Base-by-base conservation (phyloP, 2,329 filamentous ascomycete genomes). In the Lasiodiplodia sp. region DNA sequence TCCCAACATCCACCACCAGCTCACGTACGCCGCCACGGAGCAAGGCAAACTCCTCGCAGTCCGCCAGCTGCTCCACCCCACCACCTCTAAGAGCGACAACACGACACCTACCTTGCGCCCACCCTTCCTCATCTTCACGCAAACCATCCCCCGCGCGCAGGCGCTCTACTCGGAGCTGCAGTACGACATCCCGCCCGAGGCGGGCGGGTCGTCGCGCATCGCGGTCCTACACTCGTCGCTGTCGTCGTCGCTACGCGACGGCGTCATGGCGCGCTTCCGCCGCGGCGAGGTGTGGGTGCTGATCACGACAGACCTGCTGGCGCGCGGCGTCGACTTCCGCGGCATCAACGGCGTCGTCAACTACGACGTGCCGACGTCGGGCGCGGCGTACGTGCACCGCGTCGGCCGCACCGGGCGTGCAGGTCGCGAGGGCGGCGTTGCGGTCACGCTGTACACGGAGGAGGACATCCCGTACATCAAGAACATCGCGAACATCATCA, bases 331-430 rank as follows among this genome's bases (percentile, higher is more conserved):
- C 51, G 96, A 99, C 80, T 97, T 99, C 82, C 89, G 92, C 10
- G 96, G 96, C 62, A 90, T 99, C 71, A 97, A 97, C 75, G 94
- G 94, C 56, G 94, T 99, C 0, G 92, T 99, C 64, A 99, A 98
- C 81, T 99, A 97, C 81, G 96, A 99, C 78, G 93, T 97, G 10
- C 96, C 96, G 0, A 93, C 91, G n/a, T 94, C 92, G 0, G 91
- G 92, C 5, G 95, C 94, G 0, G 89, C 89, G 1, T 99, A 99
- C 77, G 92, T 99, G 7, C 96, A 99, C 81, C 92, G 96, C 12
- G 94, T 96, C 0, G 96, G 96, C 0, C 88, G 96, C 57, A 98
- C 96, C 0, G 96, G 95, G 0, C 87, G 96, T 25, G 96, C 94
- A 0, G 96, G 96, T 0, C 87, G 94, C 28, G 89, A 92, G 75